Conservation (phyloP, 768 basidiomycete species). For the Auricularia sp. region DNA sequence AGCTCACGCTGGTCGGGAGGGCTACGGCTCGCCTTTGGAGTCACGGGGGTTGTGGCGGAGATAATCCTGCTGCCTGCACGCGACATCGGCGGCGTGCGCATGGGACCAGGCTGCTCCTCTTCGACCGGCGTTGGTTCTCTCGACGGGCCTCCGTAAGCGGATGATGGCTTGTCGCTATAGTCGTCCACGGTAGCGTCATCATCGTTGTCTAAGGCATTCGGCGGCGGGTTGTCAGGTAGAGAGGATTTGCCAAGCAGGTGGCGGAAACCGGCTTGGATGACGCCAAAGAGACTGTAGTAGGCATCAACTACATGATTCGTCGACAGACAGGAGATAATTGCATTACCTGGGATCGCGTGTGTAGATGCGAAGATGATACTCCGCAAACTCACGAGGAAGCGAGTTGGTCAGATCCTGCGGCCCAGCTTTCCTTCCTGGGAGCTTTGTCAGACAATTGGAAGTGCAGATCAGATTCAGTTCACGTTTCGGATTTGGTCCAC, state of each 20-base stretch:
- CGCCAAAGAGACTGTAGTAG: constrained; percentile 36
- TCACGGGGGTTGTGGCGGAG: not conserved
- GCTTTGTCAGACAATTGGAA: not conserved
- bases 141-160: not conserved
- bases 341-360: constrained; percentile 46
- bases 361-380: constrained; percentile 59
- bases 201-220: not conserved
- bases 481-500: constrained; percentile 39
- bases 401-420: constrained; percentile 54
- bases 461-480: not conserved
- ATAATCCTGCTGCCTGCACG: not conserved
- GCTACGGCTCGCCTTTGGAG: not conserved
- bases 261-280: constrained; percentile 64
- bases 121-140: not conserved
- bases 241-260: constrained; percentile 20
- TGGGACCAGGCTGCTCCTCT: too few species aligned
- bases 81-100: not conserved
- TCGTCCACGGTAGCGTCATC: not conserved
- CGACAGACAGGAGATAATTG: not conserved
- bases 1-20: not conserved
- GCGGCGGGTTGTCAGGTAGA: not conserved
- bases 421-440: constrained; percentile 34
- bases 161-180: not conserved
- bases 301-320: constrained; percentile 1
- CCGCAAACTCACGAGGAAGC: constrained; percentile 57